Conservation (phyloP, 768 basidiomycete genomes). For the Boletellus sp. region DNA sequence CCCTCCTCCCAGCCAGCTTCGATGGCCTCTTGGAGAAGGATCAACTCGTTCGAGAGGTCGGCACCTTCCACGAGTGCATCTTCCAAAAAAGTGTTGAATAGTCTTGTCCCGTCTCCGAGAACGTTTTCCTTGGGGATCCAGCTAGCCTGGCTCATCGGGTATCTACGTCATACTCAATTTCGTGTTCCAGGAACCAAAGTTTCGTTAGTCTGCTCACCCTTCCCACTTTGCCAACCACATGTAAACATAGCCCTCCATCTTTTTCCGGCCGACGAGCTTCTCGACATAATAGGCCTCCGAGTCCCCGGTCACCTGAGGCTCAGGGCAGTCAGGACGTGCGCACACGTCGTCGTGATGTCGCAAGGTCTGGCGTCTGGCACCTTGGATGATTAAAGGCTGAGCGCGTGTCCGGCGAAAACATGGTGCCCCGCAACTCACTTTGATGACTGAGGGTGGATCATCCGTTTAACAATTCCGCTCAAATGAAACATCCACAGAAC, state of each 20-base stretch:
- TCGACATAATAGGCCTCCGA: constrained; percentile 25
- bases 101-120: constrained; percentile 10
- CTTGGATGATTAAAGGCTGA: constrained; percentile 5
- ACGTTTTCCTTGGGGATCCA: constrained; percentile 32
- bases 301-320: constrained; percentile 1
- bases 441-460: constrained; percentile 4
- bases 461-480: background rate
- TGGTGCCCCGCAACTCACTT: constrained; percentile 1
- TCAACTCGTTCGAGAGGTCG: constrained; percentile 11
- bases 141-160: constrained; percentile 25
- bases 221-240: constrained; percentile 34
- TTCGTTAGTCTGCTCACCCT: constrained; percentile 18
- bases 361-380: constrained; percentile 10
- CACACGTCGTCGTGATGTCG: constrained; percentile 14
- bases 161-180: constrained; percentile 9
- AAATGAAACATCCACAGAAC: background rate
- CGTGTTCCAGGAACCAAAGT: background rate
- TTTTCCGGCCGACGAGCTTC: constrained; percentile 27
- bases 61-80: constrained; percentile 18
- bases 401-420: background rate
- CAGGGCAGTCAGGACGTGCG: constrained; percentile 26
- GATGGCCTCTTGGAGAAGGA: constrained; percentile 24
- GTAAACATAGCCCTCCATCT: constrained; percentile 9
- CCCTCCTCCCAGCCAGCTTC: constrained; percentile 15
- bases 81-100: constrained; percentile 18